Evolutionary conservation across 202 grass and related monocot species (phyloP).

Genomic region (Zizania palustris): DNA sequence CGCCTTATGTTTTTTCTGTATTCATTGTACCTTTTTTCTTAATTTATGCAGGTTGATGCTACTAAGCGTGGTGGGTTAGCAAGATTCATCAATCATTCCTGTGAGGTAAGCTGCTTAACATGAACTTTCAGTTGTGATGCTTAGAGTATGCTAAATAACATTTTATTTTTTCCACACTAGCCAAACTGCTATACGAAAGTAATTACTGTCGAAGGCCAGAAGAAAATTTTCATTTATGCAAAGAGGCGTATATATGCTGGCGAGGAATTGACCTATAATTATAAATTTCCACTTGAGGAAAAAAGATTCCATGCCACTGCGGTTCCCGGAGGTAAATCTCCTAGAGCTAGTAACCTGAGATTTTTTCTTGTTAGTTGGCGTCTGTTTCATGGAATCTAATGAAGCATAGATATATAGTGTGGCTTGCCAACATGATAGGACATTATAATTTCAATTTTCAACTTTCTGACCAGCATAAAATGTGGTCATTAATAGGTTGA

Average conservation of each 20-base stretch:
- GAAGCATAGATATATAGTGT: background rate
- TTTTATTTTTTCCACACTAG: constrained; percentile 47
- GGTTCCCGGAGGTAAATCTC: constrained; percentile 79
- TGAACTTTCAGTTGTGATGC: constrained; percentile 31
- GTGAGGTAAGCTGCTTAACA: constrained; percentile 62
- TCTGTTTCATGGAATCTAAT: constrained; percentile 24
- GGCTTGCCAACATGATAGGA: background rate
- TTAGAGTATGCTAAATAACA: constrained; percentile 24
- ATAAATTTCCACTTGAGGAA: constrained; percentile 95
- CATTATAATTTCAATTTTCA: background rate
- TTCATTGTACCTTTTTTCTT: constrained; percentile 25
- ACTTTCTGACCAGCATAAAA: background rate
- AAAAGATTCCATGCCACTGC: constrained; percentile 90
- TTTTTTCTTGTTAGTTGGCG: constrained; percentile 14
- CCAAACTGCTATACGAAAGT: constrained; percentile 98
- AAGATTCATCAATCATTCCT: constrained; percentile 98
- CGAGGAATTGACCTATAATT: constrained; percentile 96
- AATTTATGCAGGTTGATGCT: constrained; percentile 78
- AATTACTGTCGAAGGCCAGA: constrained; percentile 86
- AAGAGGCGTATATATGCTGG: constrained; percentile 86
- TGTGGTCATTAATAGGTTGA: background rate
- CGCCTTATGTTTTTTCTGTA: constrained; percentile 29
- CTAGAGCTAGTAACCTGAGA: constrained; percentile 21
- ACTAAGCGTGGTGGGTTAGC: constrained; percentile 90
- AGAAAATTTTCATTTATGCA: constrained; percentile 97